Base-by-base conservation (phyloP, 2,329 filamentous ascomycete genomes). In the Geoglossum cookeanum region DNA sequence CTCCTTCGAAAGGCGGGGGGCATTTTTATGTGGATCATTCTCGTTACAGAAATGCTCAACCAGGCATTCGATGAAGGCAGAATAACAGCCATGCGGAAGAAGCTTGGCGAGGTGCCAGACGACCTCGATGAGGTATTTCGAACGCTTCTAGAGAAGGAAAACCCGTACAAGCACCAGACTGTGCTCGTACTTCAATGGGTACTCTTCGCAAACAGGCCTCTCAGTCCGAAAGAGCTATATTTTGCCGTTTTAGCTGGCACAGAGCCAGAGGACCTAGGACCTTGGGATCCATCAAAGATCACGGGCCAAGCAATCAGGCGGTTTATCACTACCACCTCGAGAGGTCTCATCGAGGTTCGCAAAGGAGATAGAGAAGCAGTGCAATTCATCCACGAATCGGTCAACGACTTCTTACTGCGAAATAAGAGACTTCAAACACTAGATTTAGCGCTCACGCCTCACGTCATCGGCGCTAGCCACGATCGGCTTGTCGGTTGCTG, bases 141-240 rank as follows among this genome's bases (percentile, higher is more conserved):
- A 3, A 66, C 76, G 13, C 76, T 81, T 0, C 57, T 81, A 37
- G 33, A 37, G 1, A 70, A 58, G 0, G 69, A 76, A 15, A 77
- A 83, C 55, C n/a, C 57, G 0, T 37, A 67, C 0, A 65, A 66
- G 52, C 65, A 73, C 0, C 65, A 70, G 0, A 60, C 81, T 0
- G 57, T 70, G 0, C 60, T 77, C 0, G 78, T 72, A 33, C 59
- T 82, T 0, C 70, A 75, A 17, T 81, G 74, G 74, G 67, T 83
- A 0, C 66, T 82, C 0, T 80, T 71, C 29, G 69, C 78, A 0
- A 66, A 64, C 6, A 60, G 65, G 0, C 74, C 77, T 0, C 57
- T 81, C 0, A 66, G 49, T 0, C 71, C 66, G 0, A 60, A 69
- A 0, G 71, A 80, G 59, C 67, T 78, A 0, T 77, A 75, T 60